Evolutionary conservation across 192 early-diverging fungal genomes (phyloP), one percentile per base, ranked within the genome.

Genomic region (Piromyces finnis): DNA sequence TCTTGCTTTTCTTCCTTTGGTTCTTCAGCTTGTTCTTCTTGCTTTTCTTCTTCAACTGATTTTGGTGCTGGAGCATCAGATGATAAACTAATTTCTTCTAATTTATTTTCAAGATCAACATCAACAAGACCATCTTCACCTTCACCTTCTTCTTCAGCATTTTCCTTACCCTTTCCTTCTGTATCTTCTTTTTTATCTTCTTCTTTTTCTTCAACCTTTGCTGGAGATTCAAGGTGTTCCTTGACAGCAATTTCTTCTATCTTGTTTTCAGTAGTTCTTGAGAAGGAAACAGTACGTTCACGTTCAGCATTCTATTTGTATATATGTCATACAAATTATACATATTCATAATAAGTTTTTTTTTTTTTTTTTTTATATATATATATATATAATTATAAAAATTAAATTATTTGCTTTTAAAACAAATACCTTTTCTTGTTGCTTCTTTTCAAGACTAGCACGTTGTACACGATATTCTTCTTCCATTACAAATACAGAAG

Each of bases 401-500:
- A n/a, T n/a, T n/a, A n/a, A n/a, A n/a, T n/a, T n/a, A n/a, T n/a
- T n/a, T n/a, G n/a, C 2, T 22, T 39, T 39, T 15, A 39, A 39
- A 39, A 14, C 6, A 39, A 39, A 39, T 68, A 68, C 51, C 2
- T 29, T 81, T 35, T 81, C 28, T 35, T 84, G 83, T 79, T 88
- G 89, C 78, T 84, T 83, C 79, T 92, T 91, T 82, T 96, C 95
- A 27, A 89, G 90, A 39, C 91, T 86, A 28, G 94, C 93, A 16
- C 90, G 81, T 78, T 91, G 89, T 27, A 90, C 87, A 32, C 92
- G 85, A 83, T 99, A 99, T 84, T 99, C 98, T 81, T 98, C 98
- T 78, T 99, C 98, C 98, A 99, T 99, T 12, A 99, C 97, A 88
- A 99, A 99, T 14, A 95, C 97, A 77, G 85, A 83, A 26, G 95